A percentile compares a stretch with the other conserved stretches of the same genome.
These are phyloP conservation scores for Gigaspora rosea DNA, from an alignment of 192 early-diverging fungal genomes.

Conservation along the genomic window DNA sequence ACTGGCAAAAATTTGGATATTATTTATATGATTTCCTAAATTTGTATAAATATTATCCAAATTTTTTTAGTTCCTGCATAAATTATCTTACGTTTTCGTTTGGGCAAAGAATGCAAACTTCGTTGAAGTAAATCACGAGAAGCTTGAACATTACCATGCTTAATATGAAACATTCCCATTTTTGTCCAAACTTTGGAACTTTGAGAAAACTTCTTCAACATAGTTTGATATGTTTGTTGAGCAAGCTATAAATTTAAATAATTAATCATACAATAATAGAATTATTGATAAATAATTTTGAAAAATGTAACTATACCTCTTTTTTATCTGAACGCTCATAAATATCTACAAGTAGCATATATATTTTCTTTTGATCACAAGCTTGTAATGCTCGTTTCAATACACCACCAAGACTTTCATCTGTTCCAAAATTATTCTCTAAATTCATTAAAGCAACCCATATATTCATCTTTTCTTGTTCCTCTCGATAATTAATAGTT, in stretches of 20 bases:
- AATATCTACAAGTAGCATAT: conserved; percentile 85
- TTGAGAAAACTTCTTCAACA: conserved; percentile 83
- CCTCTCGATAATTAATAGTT: conserved; percentile 87
- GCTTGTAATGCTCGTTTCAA: conserved; percentile 84
- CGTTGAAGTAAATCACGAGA: conserved; percentile 82
- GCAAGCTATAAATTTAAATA: conserved; percentile 43
- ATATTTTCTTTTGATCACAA: conserved; percentile 89
- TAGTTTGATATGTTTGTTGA: conserved; percentile 70
- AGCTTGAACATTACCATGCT: conserved; percentile 70
- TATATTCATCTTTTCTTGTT: conserved; percentile 97
- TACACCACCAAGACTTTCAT: conserved; percentile 73
- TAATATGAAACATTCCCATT: conserved; percentile 80
- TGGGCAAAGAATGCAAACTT: conserved; percentile 81
- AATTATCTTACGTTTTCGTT: conserved; percentile 78
- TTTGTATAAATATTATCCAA: too few relatives aligned
- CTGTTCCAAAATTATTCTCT: conserved; percentile 92
- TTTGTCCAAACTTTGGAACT: conserved; percentile 91
- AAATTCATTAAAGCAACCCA: conserved; percentile 96
- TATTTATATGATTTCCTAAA: too few relatives aligned
- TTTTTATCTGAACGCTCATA: conserved; percentile 85
- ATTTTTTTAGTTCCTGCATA: too few relatives aligned
- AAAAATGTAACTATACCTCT: conserved; percentile 44
- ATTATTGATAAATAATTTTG: conserved; percentile 4
- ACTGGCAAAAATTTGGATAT: too few relatives aligned
- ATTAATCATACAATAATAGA: not conserved